phyloP scores from a whole-genome alignment of 306 rosid genomes.

The Cicer judaicum region DNA sequence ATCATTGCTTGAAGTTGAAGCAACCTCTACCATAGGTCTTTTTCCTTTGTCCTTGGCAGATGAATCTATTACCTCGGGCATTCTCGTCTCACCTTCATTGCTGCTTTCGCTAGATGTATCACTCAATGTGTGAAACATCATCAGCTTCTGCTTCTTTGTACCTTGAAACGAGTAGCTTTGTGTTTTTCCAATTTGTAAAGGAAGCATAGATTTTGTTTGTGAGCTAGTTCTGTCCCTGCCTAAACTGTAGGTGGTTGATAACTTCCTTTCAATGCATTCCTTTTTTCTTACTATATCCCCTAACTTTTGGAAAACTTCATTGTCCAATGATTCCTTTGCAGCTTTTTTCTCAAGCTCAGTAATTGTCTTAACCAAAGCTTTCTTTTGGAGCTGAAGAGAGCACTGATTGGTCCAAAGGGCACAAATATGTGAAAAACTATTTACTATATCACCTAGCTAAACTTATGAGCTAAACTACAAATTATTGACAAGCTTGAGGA shows the following conservation, averaged over 20 bases:
- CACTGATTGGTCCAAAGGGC: conserved; percentile 50
- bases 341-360: conserved; percentile 60
- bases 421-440: neutral
- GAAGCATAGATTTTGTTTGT: conserved; percentile 60
- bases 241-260: conserved; percentile 69
- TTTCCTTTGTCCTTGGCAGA: conserved; percentile 42
- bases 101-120: conserved; percentile 55
- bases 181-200: conserved; percentile 51
- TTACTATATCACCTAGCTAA: too few species aligned
- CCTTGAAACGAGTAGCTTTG: conserved; percentile 56
- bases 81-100: conserved; percentile 49
- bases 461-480: neutral
- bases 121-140: conserved; percentile 54
- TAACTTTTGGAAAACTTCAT: conserved; percentile 52
- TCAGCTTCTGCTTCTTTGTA: conserved; percentile 47
- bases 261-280: conserved; percentile 66
- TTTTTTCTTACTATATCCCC: conserved; percentile 52
- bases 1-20: conserved; percentile 35
- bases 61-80: conserved; percentile 44
- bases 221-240: conserved; percentile 57
- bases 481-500: neutral
- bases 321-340: conserved; percentile 48
- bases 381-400: conserved; percentile 68
- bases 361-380: conserved; percentile 61
- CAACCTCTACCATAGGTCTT: conserved; percentile 28